Evolutionary conservation across 345 rosid species (phyloP), one percentile per base, ranked within the genome.

Genomic region (Acer campestre): DNA sequence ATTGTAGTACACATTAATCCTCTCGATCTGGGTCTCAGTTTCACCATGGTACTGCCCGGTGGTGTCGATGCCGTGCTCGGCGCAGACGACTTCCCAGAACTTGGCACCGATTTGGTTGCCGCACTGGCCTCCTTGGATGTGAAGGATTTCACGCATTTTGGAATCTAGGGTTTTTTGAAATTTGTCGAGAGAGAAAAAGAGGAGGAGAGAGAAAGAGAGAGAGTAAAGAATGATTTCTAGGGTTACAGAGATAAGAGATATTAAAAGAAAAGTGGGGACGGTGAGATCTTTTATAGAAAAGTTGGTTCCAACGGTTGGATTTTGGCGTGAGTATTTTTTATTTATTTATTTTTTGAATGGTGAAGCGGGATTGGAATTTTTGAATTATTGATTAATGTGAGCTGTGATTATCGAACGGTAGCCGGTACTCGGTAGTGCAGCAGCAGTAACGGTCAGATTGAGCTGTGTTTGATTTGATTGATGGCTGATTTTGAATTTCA

Each of bases 1-100:
- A 25, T 87, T 86, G 80, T 78, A 86, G 62, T 86, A 86, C 9
- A 86, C 89, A 10, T 84, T 82, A 68, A 86, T 51, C 51, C 78
- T 53, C 23, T 75, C 78, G 3, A 75, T 64, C 64, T 75, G 71
- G 44, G 67, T 38, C 1, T 53, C 78, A 0, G 64, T 12, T 18
- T 75, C 56, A 14, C 78, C 78, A 0, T 6, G 4, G 62, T 67
- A 75, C 13, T 18, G 31, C 8, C 78, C 78, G 1, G 78, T 75
- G 6, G 55, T 10, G 6, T 75, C 78, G 20, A 75, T 75, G 18
- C 78, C 78, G 72, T 75, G 78, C 72, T 75, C 78, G 72, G 53
- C 65, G 22, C 78, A 75, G 23, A 75, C 72, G 14, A 75, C 78
- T 23, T 75, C 78, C 78, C 78, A 75, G 40, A 75, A 75, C 72